A percentile compares a stretch with the other conserved stretches of the same genome.
These are phyloP conservation scores for Mycena epipterygia DNA, from an alignment of 768 basidiomycete species.

Conservation along the genomic window DNA sequence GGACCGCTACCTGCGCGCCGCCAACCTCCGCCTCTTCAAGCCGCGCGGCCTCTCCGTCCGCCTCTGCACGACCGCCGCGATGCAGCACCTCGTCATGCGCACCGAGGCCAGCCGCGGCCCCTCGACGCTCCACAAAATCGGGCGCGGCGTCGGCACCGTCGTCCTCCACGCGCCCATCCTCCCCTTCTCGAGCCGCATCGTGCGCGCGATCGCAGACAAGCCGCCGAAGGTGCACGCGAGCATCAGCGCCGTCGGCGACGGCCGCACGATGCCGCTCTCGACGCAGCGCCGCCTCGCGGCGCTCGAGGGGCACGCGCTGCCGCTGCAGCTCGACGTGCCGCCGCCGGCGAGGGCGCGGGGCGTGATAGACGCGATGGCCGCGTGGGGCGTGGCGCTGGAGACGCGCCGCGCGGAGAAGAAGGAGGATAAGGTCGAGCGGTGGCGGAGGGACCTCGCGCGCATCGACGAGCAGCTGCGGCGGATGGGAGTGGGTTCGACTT, in stretches of 20 bases:
- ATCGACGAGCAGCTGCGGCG: conserved; percentile 11
- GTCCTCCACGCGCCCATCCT: conserved; percentile 30
- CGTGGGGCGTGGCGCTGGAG: conserved; percentile 36
- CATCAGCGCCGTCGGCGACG: conserved; percentile 30
- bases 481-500: background rate
- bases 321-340: conserved; percentile 39
- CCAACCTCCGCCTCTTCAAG: conserved; percentile 39
- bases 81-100: conserved; percentile 37
- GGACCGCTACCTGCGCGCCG: conserved; percentile 41
- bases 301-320: conserved; percentile 37
- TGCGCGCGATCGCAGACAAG: conserved; percentile 34
- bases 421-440: conserved; percentile 34
- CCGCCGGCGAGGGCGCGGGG: conserved; percentile 40
- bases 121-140: conserved; percentile 33
- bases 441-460: conserved; percentile 31
- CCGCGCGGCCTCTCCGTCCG: conserved; percentile 42
- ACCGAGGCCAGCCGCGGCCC: conserved; percentile 9
- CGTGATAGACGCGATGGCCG: conserved; percentile 37
- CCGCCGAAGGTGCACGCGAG: conserved; percentile 23
- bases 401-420: conserved; percentile 23
- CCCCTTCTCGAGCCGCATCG: conserved; percentile 35
- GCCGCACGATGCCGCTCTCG: conserved; percentile 13
- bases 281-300: conserved; percentile 39
- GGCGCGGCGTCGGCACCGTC: conserved; percentile 35
- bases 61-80: conserved; percentile 41